These are phyloP conservation scores for Tuber magnatum DNA, from an alignment of 495 filamentous ascomycete species.

Conservation along the genomic window DNA sequence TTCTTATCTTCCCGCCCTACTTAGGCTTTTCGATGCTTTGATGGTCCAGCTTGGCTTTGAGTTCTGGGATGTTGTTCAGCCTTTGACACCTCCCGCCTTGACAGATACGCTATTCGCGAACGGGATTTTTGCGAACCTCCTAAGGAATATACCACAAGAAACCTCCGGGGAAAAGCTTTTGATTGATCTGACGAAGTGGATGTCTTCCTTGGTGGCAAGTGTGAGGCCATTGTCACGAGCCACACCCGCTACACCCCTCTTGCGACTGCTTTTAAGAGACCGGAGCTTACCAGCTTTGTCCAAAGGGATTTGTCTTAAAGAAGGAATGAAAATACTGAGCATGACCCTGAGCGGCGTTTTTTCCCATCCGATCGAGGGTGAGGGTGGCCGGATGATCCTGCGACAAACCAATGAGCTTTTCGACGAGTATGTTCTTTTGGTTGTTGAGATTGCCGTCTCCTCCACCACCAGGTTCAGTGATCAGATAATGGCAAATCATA, in stretches of 20 bases:
- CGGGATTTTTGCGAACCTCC: slow-evolving; percentile 29
- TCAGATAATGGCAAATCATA: slow-evolving; percentile 35
- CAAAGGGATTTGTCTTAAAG: slow-evolving; percentile 36
- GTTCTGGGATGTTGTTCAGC: slow-evolving; percentile 39
- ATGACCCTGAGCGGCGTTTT: slow-evolving; percentile 30
- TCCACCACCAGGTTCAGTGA: slow-evolving; percentile 28
- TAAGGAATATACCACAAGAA: slow-evolving; percentile 28
- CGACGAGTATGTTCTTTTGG: slow-evolving; percentile 28
- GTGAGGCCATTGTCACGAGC: slow-evolving; percentile 36
- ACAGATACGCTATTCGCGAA: slow-evolving; percentile 34
- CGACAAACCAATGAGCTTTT: slow-evolving; percentile 39
- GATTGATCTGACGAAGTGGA: slow-evolving; percentile 37
- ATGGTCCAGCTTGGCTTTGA: slow-evolving; percentile 38
- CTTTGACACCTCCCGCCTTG: slow-evolving; percentile 36
- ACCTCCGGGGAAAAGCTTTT: slow-evolving; percentile 27
- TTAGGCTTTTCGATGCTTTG: slow-evolving; percentile 37
- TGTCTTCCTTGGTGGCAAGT: slow-evolving; percentile 38
- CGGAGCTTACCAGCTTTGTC: slow-evolving; percentile 30
- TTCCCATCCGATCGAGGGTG: slow-evolving; percentile 30
- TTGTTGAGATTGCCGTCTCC: slow-evolving; percentile 30
- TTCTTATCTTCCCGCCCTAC: slow-evolving; percentile 34
- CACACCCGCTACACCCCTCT: slow-evolving; percentile 30
- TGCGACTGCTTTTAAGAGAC: slow-evolving; percentile 32
- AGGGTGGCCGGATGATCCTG: slow-evolving; percentile 34
- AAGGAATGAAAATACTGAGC: slow-evolving; percentile 40